Percentiles rank a stretch among this genome's conserved stretches.
Evolutionary conservation across 306 rosid species (phyloP).

Genomic region (Pueraria montana): DNA sequence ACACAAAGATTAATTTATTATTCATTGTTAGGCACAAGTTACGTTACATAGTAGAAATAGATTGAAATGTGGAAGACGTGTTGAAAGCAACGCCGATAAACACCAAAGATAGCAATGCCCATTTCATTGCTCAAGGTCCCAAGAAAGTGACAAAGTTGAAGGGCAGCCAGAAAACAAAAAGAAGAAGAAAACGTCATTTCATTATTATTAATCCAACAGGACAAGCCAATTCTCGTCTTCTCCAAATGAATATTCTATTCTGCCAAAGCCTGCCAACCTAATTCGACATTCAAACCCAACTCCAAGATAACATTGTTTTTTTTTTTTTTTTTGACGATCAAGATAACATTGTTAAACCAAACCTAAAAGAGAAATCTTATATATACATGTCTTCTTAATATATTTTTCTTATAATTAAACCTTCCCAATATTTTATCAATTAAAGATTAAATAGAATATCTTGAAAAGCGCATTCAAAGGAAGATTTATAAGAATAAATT

Average conservation of each 20-base stretch:
- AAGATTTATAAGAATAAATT: neutral
- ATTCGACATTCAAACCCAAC: conserved; percentile 40
- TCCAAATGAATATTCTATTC: conserved; percentile 45
- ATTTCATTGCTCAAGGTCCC: neutral
- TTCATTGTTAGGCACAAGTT: neutral
- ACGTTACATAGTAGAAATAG: neutral
- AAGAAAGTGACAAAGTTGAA: conserved; percentile 52
- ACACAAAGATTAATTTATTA: neutral
- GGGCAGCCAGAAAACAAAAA: conserved; percentile 56
- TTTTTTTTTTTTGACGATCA: no score
- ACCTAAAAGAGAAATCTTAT: neutral
- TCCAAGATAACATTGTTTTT: conserved; percentile 41
- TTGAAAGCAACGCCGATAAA: conserved; percentile 47
- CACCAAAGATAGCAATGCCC: neutral
- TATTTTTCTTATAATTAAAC: neutral
- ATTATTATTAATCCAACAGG: conserved; percentile 13
- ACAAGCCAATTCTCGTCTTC: conserved; percentile 31
- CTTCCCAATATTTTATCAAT: neutral
- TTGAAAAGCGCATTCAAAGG: neutral
- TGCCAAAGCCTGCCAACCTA: conserved; percentile 27
- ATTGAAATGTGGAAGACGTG: neutral
- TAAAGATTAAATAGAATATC: neutral
- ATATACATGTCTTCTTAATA: neutral
- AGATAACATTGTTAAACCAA: conserved; percentile 46
- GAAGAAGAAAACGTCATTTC: neutral